Evolutionary conservation across 257 asterid species (phyloP).

Genomic region (Solanum infundibuliforme): DNA sequence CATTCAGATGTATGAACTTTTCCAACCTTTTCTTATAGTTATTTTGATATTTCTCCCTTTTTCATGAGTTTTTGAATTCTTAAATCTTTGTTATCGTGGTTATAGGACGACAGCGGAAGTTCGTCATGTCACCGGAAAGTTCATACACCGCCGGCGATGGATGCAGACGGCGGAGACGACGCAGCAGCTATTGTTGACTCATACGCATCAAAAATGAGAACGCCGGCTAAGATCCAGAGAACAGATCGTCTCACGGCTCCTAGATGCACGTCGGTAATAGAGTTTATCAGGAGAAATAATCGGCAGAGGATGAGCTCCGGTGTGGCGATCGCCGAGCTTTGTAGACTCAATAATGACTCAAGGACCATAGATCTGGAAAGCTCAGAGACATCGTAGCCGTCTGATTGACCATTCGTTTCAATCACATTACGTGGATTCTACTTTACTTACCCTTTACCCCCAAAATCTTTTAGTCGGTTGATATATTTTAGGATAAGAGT

Average conservation of each 20-base stretch:
- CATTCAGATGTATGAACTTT: constrained; percentile 14
- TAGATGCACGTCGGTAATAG: constrained; percentile 2
- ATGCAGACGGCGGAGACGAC: background rate
- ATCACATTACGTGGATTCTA: background rate
- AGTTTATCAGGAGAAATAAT: constrained; percentile 18
- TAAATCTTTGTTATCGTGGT: background rate
- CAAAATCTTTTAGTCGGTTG: background rate
- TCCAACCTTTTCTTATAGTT: background rate
- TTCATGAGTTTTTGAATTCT: background rate
- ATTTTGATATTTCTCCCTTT: background rate
- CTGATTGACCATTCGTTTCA: background rate
- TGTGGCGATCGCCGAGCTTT: constrained; percentile 7
- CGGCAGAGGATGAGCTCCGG: constrained; percentile 10
- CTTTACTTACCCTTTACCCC: background rate
- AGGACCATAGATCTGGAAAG: constrained; percentile 18
- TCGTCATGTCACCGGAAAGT: background rate
- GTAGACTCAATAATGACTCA: constrained; percentile 2
- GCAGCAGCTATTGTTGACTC: background rate
- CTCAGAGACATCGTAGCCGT: constrained; percentile 13
- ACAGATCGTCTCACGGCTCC: constrained; percentile 11
- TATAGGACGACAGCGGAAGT: constrained; percentile 18
- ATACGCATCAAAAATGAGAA: background rate
- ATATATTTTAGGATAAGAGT: constrained; percentile 4
- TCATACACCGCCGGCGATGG: background rate
- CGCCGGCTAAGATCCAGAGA: constrained; percentile 6